A percentile compares a stretch with the other conserved stretches of the same genome.
Evolutionary conservation across 164 flowering plant genomes (phyloP).

Genomic region (Vitis amurensis): DNA sequence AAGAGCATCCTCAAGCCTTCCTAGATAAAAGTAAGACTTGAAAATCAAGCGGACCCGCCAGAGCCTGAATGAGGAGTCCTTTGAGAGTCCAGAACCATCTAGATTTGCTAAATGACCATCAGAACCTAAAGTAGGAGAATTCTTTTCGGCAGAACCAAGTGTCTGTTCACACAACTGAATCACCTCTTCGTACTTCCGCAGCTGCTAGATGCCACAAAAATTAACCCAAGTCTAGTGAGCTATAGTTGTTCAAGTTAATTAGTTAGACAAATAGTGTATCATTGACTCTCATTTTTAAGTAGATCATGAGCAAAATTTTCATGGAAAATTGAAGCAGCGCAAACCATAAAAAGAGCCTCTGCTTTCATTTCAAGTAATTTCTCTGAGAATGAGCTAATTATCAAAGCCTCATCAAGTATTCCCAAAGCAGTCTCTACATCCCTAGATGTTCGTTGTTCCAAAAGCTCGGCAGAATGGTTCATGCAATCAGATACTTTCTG

Average conservation of each 20-base stretch:
- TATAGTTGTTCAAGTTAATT: too few species aligned
- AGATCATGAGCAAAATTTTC: too few species aligned
- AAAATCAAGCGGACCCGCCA: slow-evolving; percentile 70
- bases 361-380: slow-evolving; percentile 77
- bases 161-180: slow-evolving; percentile 76
- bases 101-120: slow-evolving; percentile 14
- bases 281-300: too few species aligned
- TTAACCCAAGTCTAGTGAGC: not conserved
- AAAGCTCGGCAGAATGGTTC: slow-evolving; percentile 46
- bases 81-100: slow-evolving; percentile 26
- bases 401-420: slow-evolving; percentile 53
- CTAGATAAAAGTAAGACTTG: slow-evolving; percentile 69
- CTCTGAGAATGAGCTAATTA: slow-evolving; percentile 70
- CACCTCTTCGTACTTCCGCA: slow-evolving; percentile 72
- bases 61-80: slow-evolving; percentile 27
- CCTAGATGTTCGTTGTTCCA: slow-evolving; percentile 46
- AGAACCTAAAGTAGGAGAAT: slow-evolving; percentile 24
- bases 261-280: too few species aligned
- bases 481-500: slow-evolving; percentile 66
- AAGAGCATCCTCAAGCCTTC: slow-evolving; percentile 82
- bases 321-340: slow-evolving; percentile 19
- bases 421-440: slow-evolving; percentile 54
- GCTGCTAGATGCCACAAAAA: slow-evolving; percentile 39
- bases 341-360: slow-evolving; percentile 74
- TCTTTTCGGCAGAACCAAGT: slow-evolving; percentile 65